These are phyloP conservation scores for Telfairia occidentalis DNA, from an alignment of 331 rosid species.

Conservation along the genomic window DNA sequence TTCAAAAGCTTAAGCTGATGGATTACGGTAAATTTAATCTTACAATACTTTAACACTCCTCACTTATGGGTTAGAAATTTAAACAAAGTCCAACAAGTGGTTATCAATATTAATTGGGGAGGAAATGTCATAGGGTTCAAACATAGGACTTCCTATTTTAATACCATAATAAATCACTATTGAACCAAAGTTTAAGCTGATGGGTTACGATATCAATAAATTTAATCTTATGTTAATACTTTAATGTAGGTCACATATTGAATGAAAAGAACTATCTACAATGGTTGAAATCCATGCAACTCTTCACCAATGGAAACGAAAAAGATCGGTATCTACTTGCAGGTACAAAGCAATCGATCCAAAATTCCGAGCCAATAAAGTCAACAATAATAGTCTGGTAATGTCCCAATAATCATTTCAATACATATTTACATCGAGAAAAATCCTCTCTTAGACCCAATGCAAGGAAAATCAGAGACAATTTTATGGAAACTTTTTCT, in stretches of 20 bases:
- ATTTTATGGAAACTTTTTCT: not conserved
- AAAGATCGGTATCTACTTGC: not conserved
- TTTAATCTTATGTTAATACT: too few relatives aligned
- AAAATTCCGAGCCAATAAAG: not conserved
- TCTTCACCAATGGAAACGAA: not conserved
- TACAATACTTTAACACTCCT: too few relatives aligned
- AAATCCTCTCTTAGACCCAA: not conserved
- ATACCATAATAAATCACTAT: too few relatives aligned
- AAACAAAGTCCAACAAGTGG: too few relatives aligned
- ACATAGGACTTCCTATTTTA: too few relatives aligned
- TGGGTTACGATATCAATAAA: too few relatives aligned
- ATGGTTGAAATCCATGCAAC: not conserved
- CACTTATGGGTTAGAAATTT: too few relatives aligned
- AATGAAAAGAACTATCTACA: not conserved
- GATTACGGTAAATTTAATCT: too few relatives aligned
- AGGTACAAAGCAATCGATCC: not conserved
- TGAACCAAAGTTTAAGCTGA: too few relatives aligned
- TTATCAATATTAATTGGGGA: too few relatives aligned
- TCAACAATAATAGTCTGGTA: not conserved
- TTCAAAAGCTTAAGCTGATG: too few relatives aligned
- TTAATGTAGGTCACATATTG: not conserved
- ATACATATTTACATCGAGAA: not conserved
- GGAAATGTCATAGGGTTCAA: too few relatives aligned
- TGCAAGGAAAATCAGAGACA: not conserved
- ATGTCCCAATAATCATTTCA: not conserved